phyloP scores from a whole-genome alignment of 352 stramenopile genomes.

The Thraustochytrium striatum region DNA sequence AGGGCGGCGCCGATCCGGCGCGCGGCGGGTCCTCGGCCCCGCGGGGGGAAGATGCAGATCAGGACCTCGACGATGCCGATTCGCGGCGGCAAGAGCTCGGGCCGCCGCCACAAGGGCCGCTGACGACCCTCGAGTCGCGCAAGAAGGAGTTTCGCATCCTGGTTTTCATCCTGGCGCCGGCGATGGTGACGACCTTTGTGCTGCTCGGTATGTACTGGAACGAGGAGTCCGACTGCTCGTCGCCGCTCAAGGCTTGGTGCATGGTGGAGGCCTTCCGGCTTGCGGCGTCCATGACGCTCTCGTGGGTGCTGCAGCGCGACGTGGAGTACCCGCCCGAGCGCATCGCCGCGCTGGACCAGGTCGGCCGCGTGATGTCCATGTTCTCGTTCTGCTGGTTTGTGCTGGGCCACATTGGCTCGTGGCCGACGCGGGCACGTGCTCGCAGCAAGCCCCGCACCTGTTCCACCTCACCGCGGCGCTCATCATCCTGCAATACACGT shows the following conservation, averaged over 20 bases:
- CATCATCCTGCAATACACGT: constrained; percentile 42
- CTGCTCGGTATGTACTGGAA: constrained; percentile 30
- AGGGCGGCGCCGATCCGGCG: neutral
- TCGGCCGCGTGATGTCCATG: constrained; percentile 30
- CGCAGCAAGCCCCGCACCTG: constrained; percentile 6
- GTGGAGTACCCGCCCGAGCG: neutral
- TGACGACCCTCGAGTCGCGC: neutral
- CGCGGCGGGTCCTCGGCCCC: too few relatives aligned
- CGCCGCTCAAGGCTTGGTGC: constrained; percentile 15
- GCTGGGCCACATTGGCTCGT: constrained; percentile 40
- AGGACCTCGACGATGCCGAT: neutral
- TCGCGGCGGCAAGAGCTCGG: neutral
- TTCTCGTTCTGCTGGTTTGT: constrained; percentile 45
- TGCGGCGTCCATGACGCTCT: constrained; percentile 1
- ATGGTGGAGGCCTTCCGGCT: constrained; percentile 25
- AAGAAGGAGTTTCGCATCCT: constrained; percentile 47
- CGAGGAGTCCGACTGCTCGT: constrained; percentile 1
- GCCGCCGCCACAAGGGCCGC: neutral
- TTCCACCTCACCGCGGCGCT: constrained; percentile 39
- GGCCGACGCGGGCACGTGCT: neutral
- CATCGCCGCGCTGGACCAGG: neutral
- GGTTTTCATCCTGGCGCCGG: constrained; percentile 12
- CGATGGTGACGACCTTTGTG: constrained; percentile 38
- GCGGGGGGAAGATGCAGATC: too few relatives aligned
- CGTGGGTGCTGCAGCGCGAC: constrained; percentile 30